These are phyloP conservation scores for Knoxia roxburghii DNA, from an alignment of 257 asterid genomes.

Conservation along the genomic window DNA sequence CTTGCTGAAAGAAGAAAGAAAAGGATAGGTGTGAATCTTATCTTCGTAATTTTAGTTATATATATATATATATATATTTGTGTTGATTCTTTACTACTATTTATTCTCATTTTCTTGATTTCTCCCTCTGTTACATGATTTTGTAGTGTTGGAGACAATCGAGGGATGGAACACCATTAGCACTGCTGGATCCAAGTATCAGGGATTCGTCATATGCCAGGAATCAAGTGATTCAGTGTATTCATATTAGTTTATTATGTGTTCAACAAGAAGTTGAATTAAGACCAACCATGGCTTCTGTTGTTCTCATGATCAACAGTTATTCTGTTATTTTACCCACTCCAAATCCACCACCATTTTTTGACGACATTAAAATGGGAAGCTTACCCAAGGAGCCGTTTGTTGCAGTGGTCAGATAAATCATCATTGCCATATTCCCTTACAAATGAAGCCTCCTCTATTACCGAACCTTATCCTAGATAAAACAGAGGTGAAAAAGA, in stretches of 20 bases:
- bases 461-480: too few relatives aligned
- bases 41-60: too few relatives aligned
- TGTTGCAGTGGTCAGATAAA: too few relatives aligned
- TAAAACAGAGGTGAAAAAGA: too few relatives aligned
- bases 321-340: neutral
- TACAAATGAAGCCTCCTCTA: too few relatives aligned
- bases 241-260: constrained; percentile 22
- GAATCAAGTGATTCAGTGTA: constrained; percentile 13
- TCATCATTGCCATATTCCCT: too few relatives aligned
- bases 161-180: neutral
- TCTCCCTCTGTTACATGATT: too few relatives aligned
- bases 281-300: constrained; percentile 25
- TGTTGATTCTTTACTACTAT: too few relatives aligned
- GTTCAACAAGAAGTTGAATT: constrained; percentile 23
- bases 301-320: constrained; percentile 20
- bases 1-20: too few relatives aligned
- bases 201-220: neutral
- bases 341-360: constrained; percentile 22
- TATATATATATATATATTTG: too few relatives aligned
- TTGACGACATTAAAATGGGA: neutral
- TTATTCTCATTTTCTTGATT: too few relatives aligned
- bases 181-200: neutral
- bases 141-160: neutral
- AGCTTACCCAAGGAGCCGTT: neutral
- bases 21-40: too few relatives aligned